Evolutionary conservation across 352 stramenopile species (phyloP).

Genomic region (Globisporangium middletonii): DNA sequence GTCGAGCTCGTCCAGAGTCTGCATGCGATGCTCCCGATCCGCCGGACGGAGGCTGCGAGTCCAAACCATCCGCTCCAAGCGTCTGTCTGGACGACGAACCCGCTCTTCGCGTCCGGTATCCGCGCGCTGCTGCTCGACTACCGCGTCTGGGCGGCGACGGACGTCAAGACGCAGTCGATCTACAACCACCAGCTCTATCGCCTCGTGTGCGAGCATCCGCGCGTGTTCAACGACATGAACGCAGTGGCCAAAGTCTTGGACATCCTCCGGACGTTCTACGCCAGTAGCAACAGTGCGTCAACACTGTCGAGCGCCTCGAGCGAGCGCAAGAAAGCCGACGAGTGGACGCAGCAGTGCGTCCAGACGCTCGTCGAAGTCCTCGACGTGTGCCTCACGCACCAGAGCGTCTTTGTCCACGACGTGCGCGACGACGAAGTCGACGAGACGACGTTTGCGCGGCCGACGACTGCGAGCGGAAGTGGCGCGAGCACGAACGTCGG

Average conservation of each 20-base stretch:
- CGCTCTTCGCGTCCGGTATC: constrained; percentile 62
- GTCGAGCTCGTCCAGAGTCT: constrained; percentile 63
- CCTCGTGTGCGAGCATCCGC: constrained; percentile 62
- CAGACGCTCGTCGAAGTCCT: constrained; percentile 70
- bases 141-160: constrained; percentile 47
- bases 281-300: neutral
- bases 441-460: constrained; percentile 58
- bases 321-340: constrained; percentile 6
- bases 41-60: constrained; percentile 17
- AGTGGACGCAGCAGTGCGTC: constrained; percentile 76
- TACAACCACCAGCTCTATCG: constrained; percentile 75
- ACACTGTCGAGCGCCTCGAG: neutral
- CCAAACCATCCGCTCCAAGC: constrained; percentile 54
- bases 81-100: constrained; percentile 69
- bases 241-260: constrained; percentile 56
- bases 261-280: constrained; percentile 54
- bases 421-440: constrained; percentile 62
- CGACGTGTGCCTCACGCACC: constrained; percentile 71
- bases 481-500: neutral
- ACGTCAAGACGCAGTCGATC: constrained; percentile 77
- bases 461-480: constrained; percentile 3
- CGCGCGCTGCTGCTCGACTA: constrained; percentile 67
- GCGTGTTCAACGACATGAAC: constrained; percentile 61
- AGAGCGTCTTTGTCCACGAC: constrained; percentile 64
- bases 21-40: constrained; percentile 36